Evolutionary conservation across 2,329 filamentous ascomycete species (phyloP).

Genomic region (Fusarium sp.): DNA sequence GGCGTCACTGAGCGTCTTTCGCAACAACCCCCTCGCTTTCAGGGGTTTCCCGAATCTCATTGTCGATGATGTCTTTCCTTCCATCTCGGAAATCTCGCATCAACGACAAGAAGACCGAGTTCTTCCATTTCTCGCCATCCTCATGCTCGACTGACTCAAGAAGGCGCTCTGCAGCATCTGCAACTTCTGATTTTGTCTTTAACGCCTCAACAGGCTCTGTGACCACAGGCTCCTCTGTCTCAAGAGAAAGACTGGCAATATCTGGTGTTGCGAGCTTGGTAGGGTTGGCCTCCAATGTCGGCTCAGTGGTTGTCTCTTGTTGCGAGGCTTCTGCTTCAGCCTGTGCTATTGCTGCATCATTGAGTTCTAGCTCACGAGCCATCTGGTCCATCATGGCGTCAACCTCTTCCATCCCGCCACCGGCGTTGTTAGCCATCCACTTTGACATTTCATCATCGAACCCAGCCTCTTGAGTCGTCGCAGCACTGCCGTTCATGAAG

Average conservation of each 20-base stretch:
- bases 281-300: conserved; percentile 1
- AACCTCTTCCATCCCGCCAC: conserved; percentile 49
- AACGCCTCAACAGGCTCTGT: conserved; percentile 23
- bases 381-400: conserved; percentile 56
- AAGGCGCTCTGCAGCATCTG: conserved; percentile 54
- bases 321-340: conserved; percentile 23
- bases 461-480: conserved; percentile 45
- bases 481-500: conserved; percentile 36
- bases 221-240: conserved; percentile 17
- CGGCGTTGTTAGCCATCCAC: conserved; percentile 52
- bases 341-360: conserved; percentile 44
- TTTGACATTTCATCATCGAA: conserved; percentile 53
- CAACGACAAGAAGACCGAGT: conserved; percentile 55
- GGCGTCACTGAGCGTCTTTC: conserved; percentile 31
- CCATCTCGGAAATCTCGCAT: conserved; percentile 58
- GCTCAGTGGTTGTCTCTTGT: conserved; percentile 2
- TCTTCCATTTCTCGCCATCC: conserved; percentile 57
- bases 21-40: conserved; percentile 13
- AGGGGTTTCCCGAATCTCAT: conserved; percentile 50
- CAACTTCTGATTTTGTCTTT: conserved; percentile 49
- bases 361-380: conserved; percentile 52
- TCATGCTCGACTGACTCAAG: conserved; percentile 56
- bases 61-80: conserved; percentile 54
- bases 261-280: conserved; percentile 44
- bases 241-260: conserved; percentile 46